Base-by-base conservation (phyloP, 2,329 filamentous ascomycete species). In the Didymosphaeria variabile region DNA sequence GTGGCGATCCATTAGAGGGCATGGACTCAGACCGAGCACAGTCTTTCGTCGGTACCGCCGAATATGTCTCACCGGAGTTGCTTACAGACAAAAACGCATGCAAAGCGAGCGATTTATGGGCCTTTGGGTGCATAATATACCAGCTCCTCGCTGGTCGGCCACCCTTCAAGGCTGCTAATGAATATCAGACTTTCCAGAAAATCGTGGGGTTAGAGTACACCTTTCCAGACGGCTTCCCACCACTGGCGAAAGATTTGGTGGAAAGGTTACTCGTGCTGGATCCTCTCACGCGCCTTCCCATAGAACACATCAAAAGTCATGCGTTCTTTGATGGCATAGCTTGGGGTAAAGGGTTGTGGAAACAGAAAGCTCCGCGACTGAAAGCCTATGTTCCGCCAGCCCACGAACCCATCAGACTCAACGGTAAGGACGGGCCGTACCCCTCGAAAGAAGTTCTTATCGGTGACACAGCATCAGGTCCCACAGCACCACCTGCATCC, bases 41-140 rank as follows among this genome's bases (percentile, higher is more conserved):
- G 38, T 99, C 95, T 0, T 99, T 99, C 76, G 95, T 99, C 45
- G 95, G 95, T 40, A 99, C 95, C 0, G 95, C 95, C 12, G 95
- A 99, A 78, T 99, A 99, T 73, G 95, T 99, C 68, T 98, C 95
- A 73, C 95, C 95, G 0, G 95, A 99, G 77, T 85, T 99, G n/a
- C 84, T 99, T 57, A 97, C 92, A 32, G 93, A 97, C 74, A 98
- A 98, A 82, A 96, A 92, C 72, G 95, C 94, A 21, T 97, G 94
- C 83, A 99, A 98, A 81, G 92, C 94, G 46, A 98, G 95, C 78
- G 95, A 99, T 79, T 80, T 99, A 53, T 99, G 95, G 95, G 95
- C 95, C 2, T 99, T 97, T 81, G 95, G 95, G 10, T 99, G 95
- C 81, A 99, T 99, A 70, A 89, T 99, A 65, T 99, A 97, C 77